Conservation (phyloP, 1,139 yeast species). For the Suhomyces guaymorum region DNA sequence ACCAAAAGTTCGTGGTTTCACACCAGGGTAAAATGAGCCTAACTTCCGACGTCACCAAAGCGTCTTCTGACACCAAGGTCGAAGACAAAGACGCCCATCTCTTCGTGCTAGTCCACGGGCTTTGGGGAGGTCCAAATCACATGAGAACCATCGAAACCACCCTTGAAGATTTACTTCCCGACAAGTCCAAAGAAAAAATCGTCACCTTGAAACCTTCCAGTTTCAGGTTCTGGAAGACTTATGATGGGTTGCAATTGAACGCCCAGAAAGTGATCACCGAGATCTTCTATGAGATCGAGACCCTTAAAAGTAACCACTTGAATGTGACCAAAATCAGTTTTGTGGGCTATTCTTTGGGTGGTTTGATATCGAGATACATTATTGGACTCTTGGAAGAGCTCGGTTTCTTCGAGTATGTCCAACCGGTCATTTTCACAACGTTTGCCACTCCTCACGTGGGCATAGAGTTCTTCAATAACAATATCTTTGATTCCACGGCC, state of each 20-base stretch:
- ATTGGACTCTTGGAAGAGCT: constrained; percentile 63
- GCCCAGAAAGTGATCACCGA: constrained; percentile 72
- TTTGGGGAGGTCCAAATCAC: constrained; percentile 85
- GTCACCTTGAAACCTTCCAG: constrained; percentile 65
- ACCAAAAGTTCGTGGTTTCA: neutral
- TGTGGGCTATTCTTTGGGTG: constrained; percentile 48
- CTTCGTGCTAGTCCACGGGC: constrained; percentile 80
- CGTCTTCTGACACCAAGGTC: neutral
- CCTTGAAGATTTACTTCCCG: constrained; percentile 42
- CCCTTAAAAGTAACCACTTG: constrained; percentile 39
- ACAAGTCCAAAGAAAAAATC: constrained; percentile 41
- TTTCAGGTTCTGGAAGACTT: constrained; percentile 76
- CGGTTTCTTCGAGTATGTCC: constrained; percentile 56
- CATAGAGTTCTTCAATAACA: constrained; percentile 48
- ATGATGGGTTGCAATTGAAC: constrained; percentile 77
- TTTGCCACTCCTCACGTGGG: constrained; percentile 95
- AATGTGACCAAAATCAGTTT: constrained; percentile 42
- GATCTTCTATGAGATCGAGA: constrained; percentile 55
- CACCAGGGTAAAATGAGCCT: neutral
- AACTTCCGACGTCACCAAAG: neutral
- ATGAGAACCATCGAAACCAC: constrained; percentile 60
- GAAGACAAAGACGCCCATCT: constrained; percentile 48
- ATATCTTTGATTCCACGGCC: constrained; percentile 46
- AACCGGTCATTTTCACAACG: constrained; percentile 70
- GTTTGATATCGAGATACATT: constrained; percentile 56